These are phyloP conservation scores for Acanthamoeba healyi DNA, from an alignment of 208 protist species.

Conservation along the genomic window DNA sequence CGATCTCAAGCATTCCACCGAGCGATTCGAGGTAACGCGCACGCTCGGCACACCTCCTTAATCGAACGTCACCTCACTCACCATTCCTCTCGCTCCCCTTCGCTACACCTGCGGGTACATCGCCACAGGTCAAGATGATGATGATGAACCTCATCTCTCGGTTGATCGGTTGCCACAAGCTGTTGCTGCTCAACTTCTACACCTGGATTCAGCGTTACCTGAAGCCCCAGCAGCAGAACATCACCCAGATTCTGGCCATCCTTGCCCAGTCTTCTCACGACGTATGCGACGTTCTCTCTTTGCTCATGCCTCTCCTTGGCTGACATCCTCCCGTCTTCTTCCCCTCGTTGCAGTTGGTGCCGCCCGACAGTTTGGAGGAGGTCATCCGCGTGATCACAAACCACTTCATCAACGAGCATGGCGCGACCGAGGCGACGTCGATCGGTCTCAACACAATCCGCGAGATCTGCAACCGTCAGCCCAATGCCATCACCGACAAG, in stretches of 20 bases:
- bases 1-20: constrained; percentile 94
- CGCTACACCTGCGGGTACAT: no score
- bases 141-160: constrained; percentile 97
- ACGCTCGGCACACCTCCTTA: constrained; percentile 16
- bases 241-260: constrained; percentile 96
- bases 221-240: constrained; percentile 96
- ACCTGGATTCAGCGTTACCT: constrained; percentile 97
- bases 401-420: constrained; percentile 97
- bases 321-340: no score
- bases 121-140: constrained; percentile 90
- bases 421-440: constrained; percentile 94
- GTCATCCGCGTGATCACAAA: constrained; percentile 96
- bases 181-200: constrained; percentile 97
- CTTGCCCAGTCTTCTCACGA: constrained; percentile 96
- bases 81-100: not conserved
- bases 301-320: not conserved
- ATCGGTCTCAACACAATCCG: constrained; percentile 97
- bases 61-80: not conserved
- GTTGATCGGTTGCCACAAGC: constrained; percentile 95
- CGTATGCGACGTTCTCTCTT: constrained; percentile 78
- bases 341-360: not conserved
- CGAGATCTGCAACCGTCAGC: constrained; percentile 96
- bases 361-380: constrained; percentile 87
- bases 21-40: constrained; percentile 96
- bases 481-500: constrained; percentile 94